Evolutionary conservation across 1,284 basidiomycete species (phyloP), one percentile per base, ranked within the genome.

Genomic region (Rhodotorula mucilaginosa): DNA sequence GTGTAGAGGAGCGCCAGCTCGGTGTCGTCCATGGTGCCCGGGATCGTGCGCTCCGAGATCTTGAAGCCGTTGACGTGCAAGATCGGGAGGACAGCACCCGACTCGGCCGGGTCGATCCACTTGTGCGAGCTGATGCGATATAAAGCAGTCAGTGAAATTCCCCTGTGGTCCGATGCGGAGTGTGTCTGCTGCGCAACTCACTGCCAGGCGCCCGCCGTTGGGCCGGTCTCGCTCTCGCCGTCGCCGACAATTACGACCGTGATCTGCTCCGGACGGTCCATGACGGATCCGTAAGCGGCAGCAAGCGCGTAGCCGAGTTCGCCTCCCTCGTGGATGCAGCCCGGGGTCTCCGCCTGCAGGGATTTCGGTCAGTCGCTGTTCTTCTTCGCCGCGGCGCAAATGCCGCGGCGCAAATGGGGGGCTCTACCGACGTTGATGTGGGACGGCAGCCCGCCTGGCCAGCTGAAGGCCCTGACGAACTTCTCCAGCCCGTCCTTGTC

Each of bases 51-150:
- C 79, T 94, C 90, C 7, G 89, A 90, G 72, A 95, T 94, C 84
- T 93, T 89, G 85, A 89, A 90, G 23, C 88, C 87, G 75, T 77
- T 77, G 66, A 90, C 86, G 79, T 94, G 91, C 3, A 96, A 84
- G 76, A 95, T 90, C 29, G 92, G 93, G 34, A 95, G 83, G 21
- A 95, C 91, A 0, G 92, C 92, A 31, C 93, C 92, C 13, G 88
- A 90, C 81, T 93, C 91, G n/a, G 86, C 86, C n/a, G 93, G 92
- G 79, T 95, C 91, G 79, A 95, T 87, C 80, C 89, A 96, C 83
- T 84, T 94, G 86, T 86, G 89, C 3, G 85, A 88, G 79, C 71
- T 69, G 57, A 13, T 13, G 10, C 18, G 18, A 12, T 39, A 6
- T 13, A 21, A 18, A 10, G 0, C 16, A 21, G 49, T 44, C 31